These are phyloP conservation scores for Fusarium subglutinans DNA, from an alignment of 2,329 filamentous ascomycete species.

Conservation along the genomic window DNA sequence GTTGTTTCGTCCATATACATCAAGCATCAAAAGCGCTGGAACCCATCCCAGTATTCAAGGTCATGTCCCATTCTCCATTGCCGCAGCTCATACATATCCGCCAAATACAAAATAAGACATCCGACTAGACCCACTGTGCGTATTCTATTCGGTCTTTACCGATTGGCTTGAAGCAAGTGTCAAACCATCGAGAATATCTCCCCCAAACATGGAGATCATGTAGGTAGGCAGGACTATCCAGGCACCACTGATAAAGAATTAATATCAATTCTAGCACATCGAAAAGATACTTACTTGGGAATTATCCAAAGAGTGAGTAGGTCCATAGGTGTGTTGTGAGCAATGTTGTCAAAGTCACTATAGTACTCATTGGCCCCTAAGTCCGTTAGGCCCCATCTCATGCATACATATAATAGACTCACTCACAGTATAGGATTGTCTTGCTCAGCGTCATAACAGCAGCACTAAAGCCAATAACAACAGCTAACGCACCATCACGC, in stretches of 20 bases:
- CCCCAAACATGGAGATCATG: conserved; percentile 60
- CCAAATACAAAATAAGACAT: neutral
- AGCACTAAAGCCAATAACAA: conserved; percentile 61
- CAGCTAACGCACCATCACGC: conserved; percentile 54
- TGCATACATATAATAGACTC: accelerated
- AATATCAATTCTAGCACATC: neutral
- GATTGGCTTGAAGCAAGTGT: conserved; percentile 48
- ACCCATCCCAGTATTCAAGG: neutral
- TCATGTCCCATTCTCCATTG: conserved; percentile 21
- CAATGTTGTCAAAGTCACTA: conserved; percentile 65
- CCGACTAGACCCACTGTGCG: too few relatives aligned
- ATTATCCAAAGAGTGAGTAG: conserved; percentile 66
- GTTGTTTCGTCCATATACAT: neutral
- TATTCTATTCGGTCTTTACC: conserved; percentile 21
- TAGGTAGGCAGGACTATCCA: conserved; percentile 65
- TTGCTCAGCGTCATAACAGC: conserved; percentile 70
- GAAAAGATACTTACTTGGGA: conserved; percentile 58
- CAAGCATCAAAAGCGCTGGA: neutral
- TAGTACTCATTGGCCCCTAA: conserved; percentile 66
- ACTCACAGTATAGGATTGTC: conserved; percentile 68
- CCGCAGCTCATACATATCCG: neutral
- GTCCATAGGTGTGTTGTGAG: conserved; percentile 59
- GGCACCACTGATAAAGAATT: conserved; percentile 53
- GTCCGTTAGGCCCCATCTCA: neutral
- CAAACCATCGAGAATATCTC: conserved; percentile 60